Evolutionary conservation across 2,329 filamentous ascomycete species (phyloP), one percentile per base, ranked within the genome.

Genomic region (Aureobasidium lini): DNA sequence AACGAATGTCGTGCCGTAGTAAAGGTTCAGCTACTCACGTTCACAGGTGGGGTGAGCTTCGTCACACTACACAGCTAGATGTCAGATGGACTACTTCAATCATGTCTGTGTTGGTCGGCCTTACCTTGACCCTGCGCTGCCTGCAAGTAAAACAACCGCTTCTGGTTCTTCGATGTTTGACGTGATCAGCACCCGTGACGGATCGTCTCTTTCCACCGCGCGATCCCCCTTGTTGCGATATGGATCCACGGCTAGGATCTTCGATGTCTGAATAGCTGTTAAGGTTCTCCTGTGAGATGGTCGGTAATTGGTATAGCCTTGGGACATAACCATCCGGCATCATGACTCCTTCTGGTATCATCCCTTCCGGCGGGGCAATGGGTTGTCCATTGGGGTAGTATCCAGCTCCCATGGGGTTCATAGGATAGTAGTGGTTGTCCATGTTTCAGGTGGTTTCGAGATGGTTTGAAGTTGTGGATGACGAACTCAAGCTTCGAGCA

Each of bases 131-230:
- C 72, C 94, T 84, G 65, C 94, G 84, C 67, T 86, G 87, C 61
- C 94, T 84, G 73, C 94, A 99, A 48, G 92, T 97, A 70, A 84
- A 96, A 75, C 94, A 99, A 31, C 94, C 94, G 64, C 91, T 96
- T 66, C 94, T 83, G 44, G 94, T 97, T 66, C 94, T 85, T 62
- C 92, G 87, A 72, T 97, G 93, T 74, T 97, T 97, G 65, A 95
- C 88, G 68, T 88, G 86, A 62, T 95, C 89, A 3, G 57, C 29
- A 4, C 48, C 48, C 11, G 57, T 50, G 3, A 59, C 32, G 3
- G 57, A 59, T 46, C 57, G 57, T 18, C 57, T 42, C 23, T 59
- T 59, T 16, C 57, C 54, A n/a, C 66, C 62, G 39, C 67, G 65
- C 50, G 65, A 46, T 36, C 62, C 58, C 42, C 59, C 64, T 39